These are phyloP conservation scores for Corynascus novoguineensis DNA, from an alignment of 495 filamentous ascomycete species.

Conservation along the genomic window DNA sequence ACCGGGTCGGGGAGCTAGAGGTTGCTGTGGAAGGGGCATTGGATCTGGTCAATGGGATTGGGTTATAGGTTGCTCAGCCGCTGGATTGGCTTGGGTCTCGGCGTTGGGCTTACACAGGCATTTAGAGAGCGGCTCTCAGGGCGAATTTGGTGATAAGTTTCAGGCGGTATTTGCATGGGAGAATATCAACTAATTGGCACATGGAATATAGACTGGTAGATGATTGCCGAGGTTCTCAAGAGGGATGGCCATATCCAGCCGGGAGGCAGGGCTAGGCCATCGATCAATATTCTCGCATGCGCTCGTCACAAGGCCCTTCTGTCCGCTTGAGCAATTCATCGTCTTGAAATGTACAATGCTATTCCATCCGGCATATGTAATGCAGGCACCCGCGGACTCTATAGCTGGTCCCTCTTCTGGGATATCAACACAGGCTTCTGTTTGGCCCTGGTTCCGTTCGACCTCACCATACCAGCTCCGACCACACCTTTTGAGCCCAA, in stretches of 20 bases:
- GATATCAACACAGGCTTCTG: conserved; percentile 2
- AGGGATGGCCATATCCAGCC: no score
- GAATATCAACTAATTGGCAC: background rate
- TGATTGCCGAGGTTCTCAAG: background rate
- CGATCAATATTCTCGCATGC: no score
- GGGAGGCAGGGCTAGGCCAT: no score
- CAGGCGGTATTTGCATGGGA: background rate
- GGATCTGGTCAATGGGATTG: conserved; percentile 53
- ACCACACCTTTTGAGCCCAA: background rate
- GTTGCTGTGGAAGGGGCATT: conserved; percentile 65
- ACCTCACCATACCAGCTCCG: background rate
- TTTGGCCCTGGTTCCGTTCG: background rate
- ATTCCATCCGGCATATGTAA: background rate
- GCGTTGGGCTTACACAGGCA: background rate
- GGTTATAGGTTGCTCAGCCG: conserved; percentile 5
- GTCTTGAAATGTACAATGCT: conserved; percentile 10
- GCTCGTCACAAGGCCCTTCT: no score
- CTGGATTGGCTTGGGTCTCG: background rate
- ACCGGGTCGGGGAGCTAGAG: conserved; percentile 60
- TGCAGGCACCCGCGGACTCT: background rate
- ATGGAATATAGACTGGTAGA: background rate
- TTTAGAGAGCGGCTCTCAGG: no score
- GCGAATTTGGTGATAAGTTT: no score
- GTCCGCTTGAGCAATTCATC: background rate
- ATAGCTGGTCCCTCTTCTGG: background rate